Base-by-base conservation (phyloP, 331 rosid species). In the Malus hybrid region DNA sequence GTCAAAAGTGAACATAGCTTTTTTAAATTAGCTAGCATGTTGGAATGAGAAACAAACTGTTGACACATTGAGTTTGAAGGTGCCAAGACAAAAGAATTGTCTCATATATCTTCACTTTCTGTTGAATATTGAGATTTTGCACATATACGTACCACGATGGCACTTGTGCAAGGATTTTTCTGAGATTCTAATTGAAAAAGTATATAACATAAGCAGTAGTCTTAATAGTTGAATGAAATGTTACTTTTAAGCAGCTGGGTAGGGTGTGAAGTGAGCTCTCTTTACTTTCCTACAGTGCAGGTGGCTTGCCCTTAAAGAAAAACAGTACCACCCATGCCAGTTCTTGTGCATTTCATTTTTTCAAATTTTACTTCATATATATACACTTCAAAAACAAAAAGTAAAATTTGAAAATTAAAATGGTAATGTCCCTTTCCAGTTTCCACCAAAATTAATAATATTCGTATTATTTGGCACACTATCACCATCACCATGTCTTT, bases 401-500 rank as follows among this genome's bases (percentile, higher is more conserved):
- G 24, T 24, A 24, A 24, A 24, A 24, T 24, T 24, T 24, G 53
- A 46, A 48, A 50, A 50, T 15, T 50, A 50, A 50, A 50, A 50
- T 50, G 56, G 56, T 15, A 50, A 16, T 20, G 11, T 46, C 81
- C 33, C 76, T 72, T 46, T 86, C 81, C 20, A 16, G 46, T 64
- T 64, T 64, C 68, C 69, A 62, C 68, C 61, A 50, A 68, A 24
- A 58, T 52, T 16, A 52, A 52, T 52, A 52, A 6, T 52, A 52
- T 52, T 52, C 10, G 57, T 52, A 52, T 53, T 63, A 68, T 44
- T 53, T 64, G 69, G 69, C 69, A 30, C 46, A 22, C 30, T 69
- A 71, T 90, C 92, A 69, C 71, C 18, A 73, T 82, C 83, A 66
- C 65, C 36, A 24, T 44, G 10, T 64, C 75, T 66, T 83, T 84